phyloP scores from a whole-genome alignment of 2,329 filamentous ascomycete species.

The Cercospora citrullina region DNA sequence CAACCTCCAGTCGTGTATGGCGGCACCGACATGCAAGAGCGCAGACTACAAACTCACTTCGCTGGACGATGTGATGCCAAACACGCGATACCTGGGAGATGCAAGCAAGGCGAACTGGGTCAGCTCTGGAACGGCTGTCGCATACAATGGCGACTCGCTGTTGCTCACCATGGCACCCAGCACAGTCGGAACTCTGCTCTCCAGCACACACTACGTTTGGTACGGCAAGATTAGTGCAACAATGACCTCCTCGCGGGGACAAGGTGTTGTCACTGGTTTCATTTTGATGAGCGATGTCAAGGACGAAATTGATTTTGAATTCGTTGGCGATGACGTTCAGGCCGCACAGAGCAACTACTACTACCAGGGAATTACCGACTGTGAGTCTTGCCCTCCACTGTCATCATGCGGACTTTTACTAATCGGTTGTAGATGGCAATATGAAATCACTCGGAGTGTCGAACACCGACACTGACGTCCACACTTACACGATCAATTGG shows the following conservation, averaged over 20 bases:
- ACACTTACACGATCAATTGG: conserved; percentile 94
- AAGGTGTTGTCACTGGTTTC: conserved; percentile 94
- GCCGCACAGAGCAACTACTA: conserved; percentile 94
- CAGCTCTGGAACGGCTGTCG: conserved; percentile 71
- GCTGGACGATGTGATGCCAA: conserved; percentile 68
- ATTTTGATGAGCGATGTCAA: conserved; percentile 94
- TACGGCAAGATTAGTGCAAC: conserved; percentile 89
- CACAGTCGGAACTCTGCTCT: conserved; percentile 83
- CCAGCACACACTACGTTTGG: conserved; percentile 88
- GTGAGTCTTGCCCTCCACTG: conserved; percentile 56
- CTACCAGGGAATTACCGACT: conserved; percentile 88
- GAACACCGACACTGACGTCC: conserved; percentile 74
- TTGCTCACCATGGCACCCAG: conserved; percentile 86
- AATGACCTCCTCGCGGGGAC: conserved; percentile 79
- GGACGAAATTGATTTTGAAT: conserved; percentile 98
- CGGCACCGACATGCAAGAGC: conserved; percentile 77
- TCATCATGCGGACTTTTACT: conserved; percentile 20
- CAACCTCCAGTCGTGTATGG: conserved; percentile 79
- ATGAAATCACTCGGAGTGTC: conserved; percentile 67
- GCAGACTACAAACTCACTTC: conserved; percentile 71
- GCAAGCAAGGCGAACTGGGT: conserved; percentile 82
- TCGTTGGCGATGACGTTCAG: conserved; percentile 74
- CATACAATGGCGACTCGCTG: conserved; percentile 64
- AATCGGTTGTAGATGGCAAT: conserved; percentile 63
- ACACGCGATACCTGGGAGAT: conserved; percentile 85